These are phyloP conservation scores for Bipolaris cookei DNA, from an alignment of 2,329 filamentous ascomycete species.

Conservation along the genomic window DNA sequence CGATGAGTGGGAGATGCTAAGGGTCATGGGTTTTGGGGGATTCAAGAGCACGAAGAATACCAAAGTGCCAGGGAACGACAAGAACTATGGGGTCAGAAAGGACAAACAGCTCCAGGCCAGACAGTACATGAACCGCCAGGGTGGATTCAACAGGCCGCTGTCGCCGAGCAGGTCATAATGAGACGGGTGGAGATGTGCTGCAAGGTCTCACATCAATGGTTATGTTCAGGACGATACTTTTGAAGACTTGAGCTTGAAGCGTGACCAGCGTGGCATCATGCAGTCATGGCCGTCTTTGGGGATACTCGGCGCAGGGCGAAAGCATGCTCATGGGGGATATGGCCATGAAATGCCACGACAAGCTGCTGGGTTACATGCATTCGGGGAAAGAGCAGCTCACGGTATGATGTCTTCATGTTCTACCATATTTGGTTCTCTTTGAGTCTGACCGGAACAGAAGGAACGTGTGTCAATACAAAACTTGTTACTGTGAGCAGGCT, in stretches of 20 bases:
- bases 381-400: neutral
- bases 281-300: neutral
- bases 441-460: constrained; percentile 16
- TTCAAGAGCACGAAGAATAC: constrained; percentile 89
- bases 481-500: neutral
- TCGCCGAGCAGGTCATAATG: constrained; percentile 52
- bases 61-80: constrained; percentile 82
- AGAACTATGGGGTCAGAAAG: constrained; percentile 80
- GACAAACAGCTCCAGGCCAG: constrained; percentile 94
- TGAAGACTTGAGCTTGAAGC: neutral
- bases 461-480: neutral
- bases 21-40: constrained; percentile 86
- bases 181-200: neutral
- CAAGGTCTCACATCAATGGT: neutral
- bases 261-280: neutral
- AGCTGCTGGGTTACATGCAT: neutral
- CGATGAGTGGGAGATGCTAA: constrained; percentile 78
- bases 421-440: neutral
- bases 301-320: no score
- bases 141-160: constrained; percentile 81
- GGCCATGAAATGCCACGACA: neutral
- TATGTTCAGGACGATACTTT: neutral
- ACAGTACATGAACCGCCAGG: constrained; percentile 92
- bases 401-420: constrained; percentile 12
- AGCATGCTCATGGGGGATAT: neutral